Evolutionary conservation across 2,329 filamentous ascomycete species (phyloP).

Genomic region (Aspergillus sp.): DNA sequence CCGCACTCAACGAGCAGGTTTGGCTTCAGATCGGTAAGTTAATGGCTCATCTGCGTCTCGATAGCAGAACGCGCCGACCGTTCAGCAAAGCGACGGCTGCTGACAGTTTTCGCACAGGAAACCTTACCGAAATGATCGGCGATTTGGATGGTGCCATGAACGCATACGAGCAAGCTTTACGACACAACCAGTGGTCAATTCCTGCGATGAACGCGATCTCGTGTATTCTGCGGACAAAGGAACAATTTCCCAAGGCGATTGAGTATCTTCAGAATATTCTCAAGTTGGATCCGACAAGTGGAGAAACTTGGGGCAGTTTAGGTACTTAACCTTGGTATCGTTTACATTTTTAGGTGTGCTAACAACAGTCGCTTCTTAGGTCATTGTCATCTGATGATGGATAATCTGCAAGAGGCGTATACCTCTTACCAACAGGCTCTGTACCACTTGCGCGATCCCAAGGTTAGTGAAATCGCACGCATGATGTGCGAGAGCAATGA

Average conservation of each 20-base stretch:
- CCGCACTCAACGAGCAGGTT: slow-evolving; percentile 77
- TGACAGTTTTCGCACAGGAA: slow-evolving; percentile 57
- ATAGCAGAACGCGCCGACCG: not conserved
- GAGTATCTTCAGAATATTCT: slow-evolving; percentile 90
- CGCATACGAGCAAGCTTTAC: slow-evolving; percentile 86
- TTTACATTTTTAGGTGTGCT: not conserved
- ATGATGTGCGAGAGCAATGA: not conserved
- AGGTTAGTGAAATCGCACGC: slow-evolving; percentile 58
- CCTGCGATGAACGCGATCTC: slow-evolving; percentile 93
- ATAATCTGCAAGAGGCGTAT: slow-evolving; percentile 95
- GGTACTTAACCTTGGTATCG: slow-evolving; percentile 58
- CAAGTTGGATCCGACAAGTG: slow-evolving; percentile 84
- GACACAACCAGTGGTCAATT: slow-evolving; percentile 84
- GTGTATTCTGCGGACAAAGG: slow-evolving; percentile 83
- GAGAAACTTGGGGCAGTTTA: slow-evolving; percentile 94
- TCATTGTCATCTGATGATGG: slow-evolving; percentile 99
- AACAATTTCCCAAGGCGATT: slow-evolving; percentile 90
- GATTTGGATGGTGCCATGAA: slow-evolving; percentile 85
- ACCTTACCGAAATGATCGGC: slow-evolving; percentile 81
- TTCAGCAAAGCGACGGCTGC: not conserved
- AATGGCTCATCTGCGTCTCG: not conserved
- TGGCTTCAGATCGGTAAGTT: slow-evolving; percentile 89
- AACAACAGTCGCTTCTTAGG: slow-evolving; percentile 53
- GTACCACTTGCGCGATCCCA: slow-evolving; percentile 88
- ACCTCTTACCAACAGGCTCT: slow-evolving; percentile 94